A percentile compares a stretch with the other conserved stretches of the same genome.
phyloP scores from a whole-genome alignment of 352 stramenopile genomes.

The Pythium chondricola region DNA sequence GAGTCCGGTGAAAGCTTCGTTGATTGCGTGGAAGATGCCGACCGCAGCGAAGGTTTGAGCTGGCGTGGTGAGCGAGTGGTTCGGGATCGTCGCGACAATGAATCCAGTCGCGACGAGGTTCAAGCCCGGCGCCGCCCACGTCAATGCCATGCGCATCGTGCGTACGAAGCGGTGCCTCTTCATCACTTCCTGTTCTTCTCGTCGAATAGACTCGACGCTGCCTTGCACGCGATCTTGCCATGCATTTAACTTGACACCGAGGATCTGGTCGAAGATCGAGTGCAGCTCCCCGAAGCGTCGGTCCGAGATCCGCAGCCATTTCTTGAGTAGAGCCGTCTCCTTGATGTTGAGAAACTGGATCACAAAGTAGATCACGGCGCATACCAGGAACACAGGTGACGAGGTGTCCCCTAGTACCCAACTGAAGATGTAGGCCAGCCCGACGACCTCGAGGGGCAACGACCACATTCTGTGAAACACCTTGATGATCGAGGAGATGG shows the following conservation, averaged over 20 bases:
- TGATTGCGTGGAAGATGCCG: constrained; percentile 33
- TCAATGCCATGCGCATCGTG: constrained; percentile 28
- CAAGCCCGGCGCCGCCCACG: constrained; percentile 27
- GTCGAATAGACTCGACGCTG: constrained; percentile 29
- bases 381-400: constrained; percentile 30
- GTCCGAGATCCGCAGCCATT: constrained; percentile 19
- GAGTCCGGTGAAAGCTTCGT: constrained; percentile 22
- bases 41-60: constrained; percentile 31
- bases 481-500: constrained; percentile 18
- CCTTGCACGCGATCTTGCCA: constrained; percentile 51
- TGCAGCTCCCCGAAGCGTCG: constrained; percentile 13
- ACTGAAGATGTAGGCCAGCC: constrained; percentile 23
- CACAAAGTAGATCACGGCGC: constrained; percentile 35
- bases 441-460: constrained; percentile 25
- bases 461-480: constrained; percentile 29
- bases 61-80: constrained; percentile 22
- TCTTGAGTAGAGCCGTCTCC: constrained; percentile 13
- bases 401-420: constrained; percentile 15
- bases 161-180: constrained; percentile 18
- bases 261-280: constrained; percentile 19
- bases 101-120: constrained; percentile 29
- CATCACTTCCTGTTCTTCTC: constrained; percentile 29
- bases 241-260: constrained; percentile 38
- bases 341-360: constrained; percentile 40
- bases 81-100: constrained; percentile 20